These are phyloP conservation scores for Alloteropsis semialata DNA, from an alignment of 176 grass and related monocot genomes.

Conservation along the genomic window DNA sequence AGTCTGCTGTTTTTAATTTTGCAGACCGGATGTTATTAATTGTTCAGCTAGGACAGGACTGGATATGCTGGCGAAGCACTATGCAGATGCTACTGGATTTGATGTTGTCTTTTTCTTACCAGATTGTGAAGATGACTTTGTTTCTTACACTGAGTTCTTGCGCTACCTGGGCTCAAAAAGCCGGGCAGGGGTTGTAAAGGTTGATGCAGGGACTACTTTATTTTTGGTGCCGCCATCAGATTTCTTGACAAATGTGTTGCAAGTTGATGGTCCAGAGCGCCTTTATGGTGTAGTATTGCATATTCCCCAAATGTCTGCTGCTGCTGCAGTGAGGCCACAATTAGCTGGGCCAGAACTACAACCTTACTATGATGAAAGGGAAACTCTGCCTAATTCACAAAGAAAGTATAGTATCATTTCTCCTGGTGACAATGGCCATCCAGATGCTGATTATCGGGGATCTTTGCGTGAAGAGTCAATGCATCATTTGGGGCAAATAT, in stretches of 20 bases:
- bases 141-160: conserved; percentile 96
- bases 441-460: conserved; percentile 36
- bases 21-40: conserved; percentile 70
- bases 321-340: conserved; percentile 45
- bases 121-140: conserved; percentile 84
- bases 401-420: conserved; percentile 39
- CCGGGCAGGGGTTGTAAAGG: conserved; percentile 92
- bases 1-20: conserved; percentile 24
- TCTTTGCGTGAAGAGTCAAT: conserved; percentile 30
- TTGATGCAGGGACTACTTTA: conserved; percentile 69
- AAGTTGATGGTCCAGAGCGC: conserved; percentile 77
- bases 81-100: conserved; percentile 66
- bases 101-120: conserved; percentile 86
- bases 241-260: conserved; percentile 75
- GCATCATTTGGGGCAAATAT: conserved; percentile 27
- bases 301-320: conserved; percentile 59
- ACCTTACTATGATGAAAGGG: conserved; percentile 46
- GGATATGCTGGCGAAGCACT: conserved; percentile 83
- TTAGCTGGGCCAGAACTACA: conserved; percentile 32
- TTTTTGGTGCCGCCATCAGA: conserved; percentile 92
- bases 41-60: conserved; percentile 86
- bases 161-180: conserved; percentile 75
- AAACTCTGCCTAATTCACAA: conserved; percentile 26
- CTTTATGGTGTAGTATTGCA: conserved; percentile 90
- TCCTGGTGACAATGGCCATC: conserved; percentile 19